Percentiles rank a stretch among this genome's conserved stretches.
Evolutionary conservation across 1,139 yeast species (phyloP).

Genomic region (Nakaseomyces uthaithaninus): DNA sequence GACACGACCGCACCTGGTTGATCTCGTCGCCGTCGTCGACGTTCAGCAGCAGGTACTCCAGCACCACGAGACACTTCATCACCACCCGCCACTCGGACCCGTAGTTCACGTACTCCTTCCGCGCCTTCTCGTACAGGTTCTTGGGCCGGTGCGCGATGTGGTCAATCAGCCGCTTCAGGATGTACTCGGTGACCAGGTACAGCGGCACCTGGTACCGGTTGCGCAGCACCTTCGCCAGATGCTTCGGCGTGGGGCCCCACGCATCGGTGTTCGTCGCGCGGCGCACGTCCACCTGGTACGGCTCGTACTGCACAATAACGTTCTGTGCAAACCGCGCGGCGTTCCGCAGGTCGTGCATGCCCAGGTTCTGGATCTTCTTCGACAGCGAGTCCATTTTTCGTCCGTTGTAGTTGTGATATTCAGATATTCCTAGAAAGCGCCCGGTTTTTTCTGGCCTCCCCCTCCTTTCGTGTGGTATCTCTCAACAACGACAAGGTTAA

Average conservation of each 20-base stretch:
- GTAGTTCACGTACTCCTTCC: slow-evolving; percentile 34
- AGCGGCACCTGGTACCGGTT: slow-evolving; percentile 31
- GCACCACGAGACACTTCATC: slow-evolving; percentile 32
- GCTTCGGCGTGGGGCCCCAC: slow-evolving; percentile 42
- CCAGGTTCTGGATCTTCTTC: slow-evolving; percentile 31
- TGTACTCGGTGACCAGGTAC: slow-evolving; percentile 30
- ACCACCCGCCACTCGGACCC: slow-evolving; percentile 36
- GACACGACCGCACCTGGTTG: slow-evolving; percentile 28
- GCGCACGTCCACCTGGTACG: slow-evolving; percentile 34
- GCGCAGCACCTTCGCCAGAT: slow-evolving; percentile 33
- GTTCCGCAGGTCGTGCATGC: slow-evolving; percentile 34
- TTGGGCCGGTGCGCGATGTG: slow-evolving; percentile 32
- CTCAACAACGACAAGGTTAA: too few species aligned
- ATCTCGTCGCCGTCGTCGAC: slow-evolving; percentile 29
- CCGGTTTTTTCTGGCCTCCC: too few species aligned
- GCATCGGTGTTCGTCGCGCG: slow-evolving; percentile 41
- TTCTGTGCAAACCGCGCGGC: slow-evolving; percentile 35
- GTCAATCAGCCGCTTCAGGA: slow-evolving; percentile 30
- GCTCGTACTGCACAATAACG: slow-evolving; percentile 34
- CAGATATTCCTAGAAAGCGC: too few species aligned
- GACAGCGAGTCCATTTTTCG: slow-evolving; percentile 31
- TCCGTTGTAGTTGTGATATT: too few species aligned
- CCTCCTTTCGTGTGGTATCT: too few species aligned
- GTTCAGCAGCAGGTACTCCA: slow-evolving; percentile 31
- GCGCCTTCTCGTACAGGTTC: slow-evolving; percentile 33